Evolutionary conservation across 352 stramenopile genomes (phyloP).

Genomic region (Globisporangium radiosum): DNA sequence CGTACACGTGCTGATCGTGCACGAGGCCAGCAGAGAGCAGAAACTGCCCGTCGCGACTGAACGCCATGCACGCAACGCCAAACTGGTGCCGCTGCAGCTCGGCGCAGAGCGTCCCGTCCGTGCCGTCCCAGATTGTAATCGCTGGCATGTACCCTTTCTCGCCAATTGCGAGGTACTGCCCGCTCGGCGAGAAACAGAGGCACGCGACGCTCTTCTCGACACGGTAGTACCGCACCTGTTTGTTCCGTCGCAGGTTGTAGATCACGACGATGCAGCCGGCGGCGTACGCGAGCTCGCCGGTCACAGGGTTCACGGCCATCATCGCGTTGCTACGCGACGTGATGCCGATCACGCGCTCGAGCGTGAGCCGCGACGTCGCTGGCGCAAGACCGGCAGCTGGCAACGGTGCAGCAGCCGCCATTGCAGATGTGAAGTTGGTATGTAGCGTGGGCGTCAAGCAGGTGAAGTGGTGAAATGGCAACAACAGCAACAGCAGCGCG

Average conservation of each 20-base stretch:
- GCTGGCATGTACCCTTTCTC: constrained; percentile 79
- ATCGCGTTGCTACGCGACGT: constrained; percentile 70
- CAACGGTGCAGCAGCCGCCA: background rate
- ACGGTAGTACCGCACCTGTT: constrained; percentile 85
- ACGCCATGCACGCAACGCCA: constrained; percentile 73
- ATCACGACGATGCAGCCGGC: constrained; percentile 88
- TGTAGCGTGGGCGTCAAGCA: background rate
- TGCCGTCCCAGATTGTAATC: constrained; percentile 85
- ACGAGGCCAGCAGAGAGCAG: constrained; percentile 72
- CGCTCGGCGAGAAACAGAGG: constrained; percentile 76
- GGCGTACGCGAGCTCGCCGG: constrained; percentile 79
- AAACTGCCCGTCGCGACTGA: constrained; percentile 53
- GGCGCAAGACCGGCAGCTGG: background rate
- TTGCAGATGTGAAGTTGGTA: background rate
- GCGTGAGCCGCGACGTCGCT: constrained; percentile 44
- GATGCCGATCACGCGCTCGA: constrained; percentile 77
- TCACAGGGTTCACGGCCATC: constrained; percentile 69
- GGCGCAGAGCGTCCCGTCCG: constrained; percentile 67
- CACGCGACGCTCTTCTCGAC: constrained; percentile 81
- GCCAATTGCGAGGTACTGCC: constrained; percentile 82
- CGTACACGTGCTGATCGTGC: constrained; percentile 77
- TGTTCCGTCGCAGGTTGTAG: constrained; percentile 82
- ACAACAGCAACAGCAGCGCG: too few species aligned
- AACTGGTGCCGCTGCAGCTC: constrained; percentile 82
- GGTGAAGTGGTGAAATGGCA: background rate